Base-by-base conservation (phyloP, 257 asterid genomes). In the Solanum boliviense region DNA sequence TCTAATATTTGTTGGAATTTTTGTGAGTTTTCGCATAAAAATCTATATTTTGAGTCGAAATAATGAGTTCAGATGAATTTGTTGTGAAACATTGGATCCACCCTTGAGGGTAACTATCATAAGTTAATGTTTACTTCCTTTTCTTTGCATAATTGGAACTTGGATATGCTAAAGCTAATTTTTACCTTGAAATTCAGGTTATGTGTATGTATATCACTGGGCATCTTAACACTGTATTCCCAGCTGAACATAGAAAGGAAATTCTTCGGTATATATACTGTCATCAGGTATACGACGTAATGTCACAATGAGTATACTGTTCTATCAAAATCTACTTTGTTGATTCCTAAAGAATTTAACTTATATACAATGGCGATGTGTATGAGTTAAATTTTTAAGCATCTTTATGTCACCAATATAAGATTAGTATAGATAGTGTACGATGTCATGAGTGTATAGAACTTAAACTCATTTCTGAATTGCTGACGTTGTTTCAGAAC, bases 221-320 rank as follows among this genome's bases (percentile, higher is more conserved):
- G 16, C 95, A 95, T 89, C 95, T 95, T 39, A 91, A 93, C 65
- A 83, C 94, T 0, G 89, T 95, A 9, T 94, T 95, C 38, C 90
- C 93, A 20, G 92, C 91, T 6, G 95, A 94, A 52, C 95, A 95
- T 46, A 94, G 94, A 1, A 89, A 90, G n/a, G 98, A 95, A 41
- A 95, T 94, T 89, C 95, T 95, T 18, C 95, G 97, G n/a, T 95
- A 93, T 91, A 87, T 92, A 29, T 92, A 93, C 70, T 92, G 95
- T 67, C 98, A 95, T 86, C 98, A 95, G 95, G 98, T 94, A 81
- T 81, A 29, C 48, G 31, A 88, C 60, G 7, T 29, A 32, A 25
- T 67, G 68, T 29, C 9, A 8, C 41, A 82, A 3, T 58, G 67
- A 58, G 67, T 20, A 20, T 58, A 58, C 25, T 58, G 60, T 48